Conservation (phyloP, 2,329 filamentous ascomycete genomes). For the Venturia nashicola region DNA sequence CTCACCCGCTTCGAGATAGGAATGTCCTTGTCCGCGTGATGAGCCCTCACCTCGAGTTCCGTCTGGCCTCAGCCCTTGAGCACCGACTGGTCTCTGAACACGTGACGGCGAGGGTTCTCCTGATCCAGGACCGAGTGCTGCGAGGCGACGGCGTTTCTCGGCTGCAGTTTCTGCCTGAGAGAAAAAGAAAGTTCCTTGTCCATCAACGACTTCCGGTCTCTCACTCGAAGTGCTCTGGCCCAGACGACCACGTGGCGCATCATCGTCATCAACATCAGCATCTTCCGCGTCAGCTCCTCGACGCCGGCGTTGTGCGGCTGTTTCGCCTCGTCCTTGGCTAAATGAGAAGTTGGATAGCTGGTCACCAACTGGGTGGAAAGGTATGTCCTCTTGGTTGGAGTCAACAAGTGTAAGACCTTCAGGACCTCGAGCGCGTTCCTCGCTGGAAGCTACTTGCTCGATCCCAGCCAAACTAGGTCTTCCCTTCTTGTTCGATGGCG, state of each 20-base stretch:
- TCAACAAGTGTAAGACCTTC: conserved; percentile 32
- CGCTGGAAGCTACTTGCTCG: conserved; percentile 14
- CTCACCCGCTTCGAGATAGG: conserved; percentile 39
- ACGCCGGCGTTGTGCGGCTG: conserved; percentile 17
- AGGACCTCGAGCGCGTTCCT: conserved; percentile 19
- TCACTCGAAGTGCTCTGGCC: neutral
- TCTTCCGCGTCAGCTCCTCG: neutral
- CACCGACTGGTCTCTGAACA: conserved; percentile 14
- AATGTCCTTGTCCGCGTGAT: conserved; percentile 20
- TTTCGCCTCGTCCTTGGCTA: conserved; percentile 19
- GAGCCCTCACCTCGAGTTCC: conserved; percentile 24
- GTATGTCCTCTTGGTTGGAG: conserved; percentile 33
- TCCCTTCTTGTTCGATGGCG: conserved; percentile 20
- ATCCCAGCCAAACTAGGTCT: conserved; percentile 12
- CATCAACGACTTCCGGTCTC: neutral
- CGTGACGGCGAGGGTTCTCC: neutral
- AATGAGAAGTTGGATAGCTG: conserved; percentile 19
- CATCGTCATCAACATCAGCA: neutral
- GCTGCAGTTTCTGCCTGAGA: neutral
- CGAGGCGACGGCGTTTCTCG: neutral
- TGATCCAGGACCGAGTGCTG: conserved; percentile 7
- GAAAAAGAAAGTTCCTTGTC: neutral
- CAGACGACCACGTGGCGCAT: neutral
- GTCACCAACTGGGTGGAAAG: conserved; percentile 33
- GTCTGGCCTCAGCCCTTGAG: neutral